Conservation (phyloP, 1,139 yeast species). For the Starmera stellimalicola region DNA sequence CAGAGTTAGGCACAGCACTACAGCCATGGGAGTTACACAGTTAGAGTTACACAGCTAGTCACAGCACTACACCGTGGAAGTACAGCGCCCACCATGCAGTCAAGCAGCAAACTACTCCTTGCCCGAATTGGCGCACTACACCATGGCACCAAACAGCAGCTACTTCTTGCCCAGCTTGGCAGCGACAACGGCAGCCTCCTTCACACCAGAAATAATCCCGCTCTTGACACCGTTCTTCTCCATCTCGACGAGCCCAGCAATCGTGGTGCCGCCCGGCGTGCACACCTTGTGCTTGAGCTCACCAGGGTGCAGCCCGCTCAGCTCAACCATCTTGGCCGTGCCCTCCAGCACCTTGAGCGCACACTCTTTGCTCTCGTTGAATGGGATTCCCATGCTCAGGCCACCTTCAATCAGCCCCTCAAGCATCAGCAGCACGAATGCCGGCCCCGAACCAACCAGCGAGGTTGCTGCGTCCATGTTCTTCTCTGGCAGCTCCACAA, state of each 20-base stretch:
- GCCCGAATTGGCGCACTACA: conserved; percentile 67
- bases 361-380: conserved; percentile 70
- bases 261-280: conserved; percentile 98
- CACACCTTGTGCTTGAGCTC: conserved; percentile 81
- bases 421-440: conserved; percentile 81
- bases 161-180: conserved; percentile 66
- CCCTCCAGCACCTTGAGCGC: conserved; percentile 98
- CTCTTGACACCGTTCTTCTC: conserved; percentile 88
- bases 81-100: not conserved
- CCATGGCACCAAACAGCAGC: too few species aligned
- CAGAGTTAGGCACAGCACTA: not conserved
- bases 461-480: conserved; percentile 97
- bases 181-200: conserved; percentile 83
- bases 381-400: conserved; percentile 88
- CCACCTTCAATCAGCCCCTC: conserved; percentile 95
- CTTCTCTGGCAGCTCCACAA: conserved; percentile 71
- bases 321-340: conserved; percentile 84
- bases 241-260: conserved; percentile 87
- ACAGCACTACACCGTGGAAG: not conserved
- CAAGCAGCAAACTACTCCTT: conserved; percentile 38
- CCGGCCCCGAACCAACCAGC: conserved; percentile 94
- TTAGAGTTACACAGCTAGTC: conserved; percentile 7
- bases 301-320: conserved; percentile 86
- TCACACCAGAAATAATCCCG: conserved; percentile 80
- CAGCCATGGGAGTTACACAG: conserved; percentile 1